Conservation (phyloP, 768 basidiomycete genomes). For the Hypsizygus marmoreus region DNA sequence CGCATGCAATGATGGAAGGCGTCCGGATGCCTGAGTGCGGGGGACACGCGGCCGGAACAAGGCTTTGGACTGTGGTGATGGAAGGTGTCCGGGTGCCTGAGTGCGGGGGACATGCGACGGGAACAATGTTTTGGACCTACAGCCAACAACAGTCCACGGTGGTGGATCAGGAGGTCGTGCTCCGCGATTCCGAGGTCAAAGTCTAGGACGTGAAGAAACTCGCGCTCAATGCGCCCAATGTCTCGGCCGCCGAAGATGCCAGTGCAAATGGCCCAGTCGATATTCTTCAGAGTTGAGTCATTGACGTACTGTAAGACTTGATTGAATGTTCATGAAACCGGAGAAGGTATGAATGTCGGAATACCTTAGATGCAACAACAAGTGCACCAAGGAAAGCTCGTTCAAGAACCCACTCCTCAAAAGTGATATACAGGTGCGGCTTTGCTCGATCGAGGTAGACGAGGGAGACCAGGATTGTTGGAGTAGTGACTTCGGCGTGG, state of each 20-base stretch:
- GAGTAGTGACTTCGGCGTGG: slow-evolving; percentile 72
- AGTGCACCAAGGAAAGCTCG: slow-evolving; percentile 90
- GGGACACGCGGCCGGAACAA: too few relatives aligned
- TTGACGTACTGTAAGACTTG: slow-evolving; percentile 63
- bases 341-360: slow-evolving; percentile 15
- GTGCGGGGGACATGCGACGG: slow-evolving; percentile 22
- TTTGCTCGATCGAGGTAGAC: slow-evolving; percentile 79
- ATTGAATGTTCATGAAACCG: slow-evolving; percentile 12
- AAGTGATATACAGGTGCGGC: slow-evolving; percentile 77
- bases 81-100: slow-evolving; percentile 17
- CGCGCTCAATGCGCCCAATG: slow-evolving; percentile 78
- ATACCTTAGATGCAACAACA: slow-evolving; percentile 83
- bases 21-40: too few relatives aligned
- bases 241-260: slow-evolving; percentile 82
- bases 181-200: slow-evolving; percentile 71
- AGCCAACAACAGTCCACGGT: slow-evolving; percentile 40
- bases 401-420: slow-evolving; percentile 86
- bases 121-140: slow-evolving; percentile 22
- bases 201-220: slow-evolving; percentile 79
- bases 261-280: slow-evolving; percentile 88
- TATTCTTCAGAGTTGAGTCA: slow-evolving; percentile 88
- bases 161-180: slow-evolving; percentile 58
- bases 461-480: slow-evolving; percentile 68
- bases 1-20: too few relatives aligned
- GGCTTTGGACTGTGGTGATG: too few relatives aligned